Percentiles rank a stretch among this genome's conserved stretches.
Evolutionary conservation across 2,329 filamentous ascomycete genomes (phyloP).

Genomic region (Colletotrichum sp.): DNA sequence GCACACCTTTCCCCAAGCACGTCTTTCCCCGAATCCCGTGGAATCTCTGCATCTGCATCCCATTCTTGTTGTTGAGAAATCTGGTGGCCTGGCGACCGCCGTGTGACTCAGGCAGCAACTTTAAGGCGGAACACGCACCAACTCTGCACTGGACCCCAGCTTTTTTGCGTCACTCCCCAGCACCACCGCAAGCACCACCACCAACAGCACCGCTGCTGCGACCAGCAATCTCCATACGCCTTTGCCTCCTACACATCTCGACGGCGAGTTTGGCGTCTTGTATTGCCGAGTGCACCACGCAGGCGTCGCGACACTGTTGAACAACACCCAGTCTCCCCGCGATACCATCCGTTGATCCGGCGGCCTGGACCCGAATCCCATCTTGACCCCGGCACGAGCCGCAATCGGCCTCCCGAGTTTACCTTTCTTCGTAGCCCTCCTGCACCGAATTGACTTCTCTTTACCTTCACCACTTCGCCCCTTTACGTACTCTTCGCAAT

Average conservation of each 20-base stretch:
- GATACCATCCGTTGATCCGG: background rate
- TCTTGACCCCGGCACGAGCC: slow-evolving; percentile 14
- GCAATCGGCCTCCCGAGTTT: slow-evolving; percentile 18
- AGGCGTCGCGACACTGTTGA: background rate
- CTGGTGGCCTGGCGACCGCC: background rate
- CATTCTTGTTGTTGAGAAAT: background rate
- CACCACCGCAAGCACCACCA: background rate
- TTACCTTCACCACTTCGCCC: slow-evolving; percentile 1
- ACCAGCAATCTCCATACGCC: background rate
- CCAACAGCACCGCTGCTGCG: background rate
- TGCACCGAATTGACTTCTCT: background rate
- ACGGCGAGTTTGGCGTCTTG: background rate
- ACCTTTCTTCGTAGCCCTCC: slow-evolving; percentile 1
- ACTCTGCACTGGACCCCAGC: slow-evolving; percentile 19
- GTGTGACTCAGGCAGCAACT: slow-evolving; percentile 39
- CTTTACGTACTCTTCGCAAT: slow-evolving; percentile 38
- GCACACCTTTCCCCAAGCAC: slow-evolving; percentile 10
- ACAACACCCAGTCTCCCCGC: background rate
- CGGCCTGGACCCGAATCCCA: background rate
- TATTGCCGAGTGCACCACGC: background rate
- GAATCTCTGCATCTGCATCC: slow-evolving; percentile 4
- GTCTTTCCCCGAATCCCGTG: slow-evolving; percentile 9
- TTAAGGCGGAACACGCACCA: slow-evolving; percentile 26
- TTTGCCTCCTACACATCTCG: background rate
- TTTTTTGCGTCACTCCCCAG: slow-evolving; percentile 11